A percentile compares a stretch with the other conserved stretches of the same genome.
Evolutionary conservation across 495 filamentous ascomycete genomes (phyloP).

Genomic region (Friedmanniomyces simplex): DNA sequence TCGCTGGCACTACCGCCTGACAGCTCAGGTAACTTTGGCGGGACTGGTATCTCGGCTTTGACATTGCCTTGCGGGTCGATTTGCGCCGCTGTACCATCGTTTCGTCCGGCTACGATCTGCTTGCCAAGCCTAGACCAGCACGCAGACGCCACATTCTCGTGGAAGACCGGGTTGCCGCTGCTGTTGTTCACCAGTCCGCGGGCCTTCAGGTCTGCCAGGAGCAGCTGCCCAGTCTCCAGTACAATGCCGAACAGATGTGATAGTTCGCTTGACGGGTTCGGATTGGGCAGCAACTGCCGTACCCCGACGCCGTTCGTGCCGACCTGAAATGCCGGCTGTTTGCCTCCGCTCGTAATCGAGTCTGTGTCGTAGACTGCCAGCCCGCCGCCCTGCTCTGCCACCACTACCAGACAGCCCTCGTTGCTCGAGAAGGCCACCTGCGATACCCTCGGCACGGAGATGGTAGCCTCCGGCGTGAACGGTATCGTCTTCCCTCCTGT

Average conservation of each 20-base stretch:
- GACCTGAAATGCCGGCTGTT: constrained; percentile 61
- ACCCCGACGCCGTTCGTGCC: constrained; percentile 63
- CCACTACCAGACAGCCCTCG: constrained; percentile 72
- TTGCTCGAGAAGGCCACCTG: constrained; percentile 84
- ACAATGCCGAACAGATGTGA: constrained; percentile 64
- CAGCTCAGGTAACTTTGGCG: constrained; percentile 43
- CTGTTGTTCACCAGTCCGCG: constrained; percentile 48
- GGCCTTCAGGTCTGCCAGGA: constrained; percentile 70
- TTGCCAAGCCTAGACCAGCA: constrained; percentile 91
- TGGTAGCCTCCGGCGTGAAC: constrained; percentile 62
- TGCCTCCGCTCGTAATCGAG: constrained; percentile 51
- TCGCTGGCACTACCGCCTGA: background rate
- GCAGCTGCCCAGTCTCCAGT: constrained; percentile 65
- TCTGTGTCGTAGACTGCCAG: constrained; percentile 72
- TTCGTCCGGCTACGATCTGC: constrained; percentile 80
- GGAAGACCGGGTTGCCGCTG: constrained; percentile 53
- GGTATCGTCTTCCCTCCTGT: constrained; percentile 52
- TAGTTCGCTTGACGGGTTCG: constrained; percentile 44
- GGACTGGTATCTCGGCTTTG: constrained; percentile 69
- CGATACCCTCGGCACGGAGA: constrained; percentile 66
- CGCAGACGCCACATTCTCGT: constrained; percentile 67
- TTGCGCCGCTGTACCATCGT: constrained; percentile 68
- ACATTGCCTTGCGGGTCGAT: constrained; percentile 68
- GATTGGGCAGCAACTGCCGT: constrained; percentile 71
- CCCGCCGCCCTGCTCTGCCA: constrained; percentile 71